Evolutionary conservation across 2,329 filamentous ascomycete species (phyloP).

Genomic region (Cladophialophora exuberans): DNA sequence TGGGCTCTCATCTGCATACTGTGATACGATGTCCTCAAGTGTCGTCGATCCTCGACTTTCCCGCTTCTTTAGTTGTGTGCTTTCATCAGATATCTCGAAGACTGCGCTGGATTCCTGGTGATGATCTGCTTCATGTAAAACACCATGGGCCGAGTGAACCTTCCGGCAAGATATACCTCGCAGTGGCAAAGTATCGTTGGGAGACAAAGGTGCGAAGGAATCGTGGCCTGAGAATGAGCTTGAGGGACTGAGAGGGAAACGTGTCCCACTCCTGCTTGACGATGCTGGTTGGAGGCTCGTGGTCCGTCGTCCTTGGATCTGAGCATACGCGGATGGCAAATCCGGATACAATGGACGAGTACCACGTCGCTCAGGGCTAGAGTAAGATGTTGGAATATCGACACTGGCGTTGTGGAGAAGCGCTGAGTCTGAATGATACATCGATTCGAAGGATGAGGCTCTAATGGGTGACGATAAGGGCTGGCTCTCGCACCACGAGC

Average conservation of each 20-base stretch:
- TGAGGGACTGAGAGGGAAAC: constrained; percentile 22
- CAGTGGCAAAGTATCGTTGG: constrained; percentile 15
- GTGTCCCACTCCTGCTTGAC: constrained; percentile 7
- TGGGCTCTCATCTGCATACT: constrained; percentile 17
- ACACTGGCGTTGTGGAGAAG: constrained; percentile 11
- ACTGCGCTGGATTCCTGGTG: constrained; percentile 28
- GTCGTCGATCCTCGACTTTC: constrained; percentile 12
- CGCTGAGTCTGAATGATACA: constrained; percentile 22
- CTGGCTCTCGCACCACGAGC: neutral
- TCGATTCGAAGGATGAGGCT: constrained; percentile 12
- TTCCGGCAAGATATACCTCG: constrained; percentile 11
- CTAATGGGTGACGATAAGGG: constrained; percentile 6
- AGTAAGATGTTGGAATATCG: neutral
- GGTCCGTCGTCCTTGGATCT: constrained; percentile 20
- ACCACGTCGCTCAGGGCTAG: constrained; percentile 2
- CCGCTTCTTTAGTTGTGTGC: neutral
- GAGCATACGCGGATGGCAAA: constrained; percentile 21
- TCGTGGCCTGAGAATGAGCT: constrained; percentile 24
- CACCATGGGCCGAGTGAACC: constrained; percentile 19
- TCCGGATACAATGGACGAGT: constrained; percentile 24
- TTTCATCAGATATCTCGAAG: constrained; percentile 20
- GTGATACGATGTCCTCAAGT: constrained; percentile 26
- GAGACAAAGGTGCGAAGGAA: neutral
- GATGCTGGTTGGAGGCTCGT: constrained; percentile 7
- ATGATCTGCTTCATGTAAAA: constrained; percentile 21